Evolutionary conservation across 768 basidiomycete species (phyloP), one percentile per base, ranked within the genome.

Genomic region (Galerina marginata): DNA sequence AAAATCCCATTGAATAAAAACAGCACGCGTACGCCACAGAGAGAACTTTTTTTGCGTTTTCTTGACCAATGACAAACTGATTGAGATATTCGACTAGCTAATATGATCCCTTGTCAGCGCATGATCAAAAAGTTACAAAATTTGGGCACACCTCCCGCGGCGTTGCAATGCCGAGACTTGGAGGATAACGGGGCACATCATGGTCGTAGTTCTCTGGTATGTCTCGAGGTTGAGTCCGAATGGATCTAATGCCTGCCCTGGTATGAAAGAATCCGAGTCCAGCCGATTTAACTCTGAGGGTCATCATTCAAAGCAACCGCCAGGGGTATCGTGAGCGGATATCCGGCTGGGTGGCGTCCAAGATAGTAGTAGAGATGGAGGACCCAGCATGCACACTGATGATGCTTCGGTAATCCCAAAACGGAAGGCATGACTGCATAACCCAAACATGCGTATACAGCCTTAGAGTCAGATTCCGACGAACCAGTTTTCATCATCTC

Each of bases 41-140:
- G 36, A 98, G 83, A 23, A 92, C 89, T 71, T 95, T 94, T 85
- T 99, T 99, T 2, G 96, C 95, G 60, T 82, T 84, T 65, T 93
- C 91, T 72, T 99, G 96, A 1, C 96, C 96, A 15, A 99, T 83
- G 39, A 99, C 87, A 69, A 90, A 97, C 69, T 93, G 88, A 65
- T 93, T 89, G 40, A 97, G 83, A 72, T 93, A 95, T 70, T 90
- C 83, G 6, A 88, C 89, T 45, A 96, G 84, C 93, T 96, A 58
- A 38, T 53, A 23, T 16, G 37, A n/a, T 46, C 26, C 16, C 37
- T n/a, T 56, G 9, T 59, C 20, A 58, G 36, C 25, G 37, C 14
- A 43, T 58, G 36, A 33, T 46, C 20, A 45, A 38, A 38, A 40
- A 20, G 33, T 26, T 42, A 33, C 40, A 38, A 50, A 36, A 36